Evolutionary conservation across 352 stramenopile species (phyloP).

Genomic region (Phytopythium montanum): DNA sequence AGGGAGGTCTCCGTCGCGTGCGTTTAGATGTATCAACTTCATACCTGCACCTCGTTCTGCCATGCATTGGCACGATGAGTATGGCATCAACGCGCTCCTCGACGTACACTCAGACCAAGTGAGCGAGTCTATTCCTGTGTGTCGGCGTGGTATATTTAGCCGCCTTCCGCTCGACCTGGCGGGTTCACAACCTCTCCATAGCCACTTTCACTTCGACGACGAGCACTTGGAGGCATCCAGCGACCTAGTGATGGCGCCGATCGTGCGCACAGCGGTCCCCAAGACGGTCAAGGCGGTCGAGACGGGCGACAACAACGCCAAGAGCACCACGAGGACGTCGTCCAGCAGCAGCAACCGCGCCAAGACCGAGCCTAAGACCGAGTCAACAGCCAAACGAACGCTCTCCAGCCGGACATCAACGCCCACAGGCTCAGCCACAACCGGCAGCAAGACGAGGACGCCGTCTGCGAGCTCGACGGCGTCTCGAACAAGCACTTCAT

Average conservation of each 20-base stretch:
- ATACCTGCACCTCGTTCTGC: too few species aligned
- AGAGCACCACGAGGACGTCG: not conserved
- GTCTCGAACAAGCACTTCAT: not conserved
- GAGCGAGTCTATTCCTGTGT: not conserved
- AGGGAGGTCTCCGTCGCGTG: too few species aligned
- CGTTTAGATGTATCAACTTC: slow-evolving; percentile 14
- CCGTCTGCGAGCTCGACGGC: not conserved
- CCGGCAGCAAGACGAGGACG: not conserved
- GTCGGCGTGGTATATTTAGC: not conserved
- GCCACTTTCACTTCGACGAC: not conserved
- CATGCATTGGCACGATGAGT: not conserved
- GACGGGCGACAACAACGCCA: slow-evolving; percentile 5
- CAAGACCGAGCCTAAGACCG: slow-evolving; percentile 1
- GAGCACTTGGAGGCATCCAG: not conserved
- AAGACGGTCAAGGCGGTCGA: slow-evolving; percentile 1
- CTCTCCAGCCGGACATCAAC: not conserved
- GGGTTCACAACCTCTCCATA: not conserved
- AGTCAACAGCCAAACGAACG: not conserved
- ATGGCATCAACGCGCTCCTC: not conserved
- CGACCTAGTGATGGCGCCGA: slow-evolving; percentile 3
- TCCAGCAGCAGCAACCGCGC: slow-evolving; percentile 3
- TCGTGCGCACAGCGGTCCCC: slow-evolving; percentile 5
- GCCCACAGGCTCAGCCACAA: not conserved
- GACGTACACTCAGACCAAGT: not conserved
- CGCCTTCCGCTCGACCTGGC: not conserved